A percentile compares a stretch with the other conserved stretches of the same genome.
These are phyloP conservation scores for Anthoceros angustus DNA, from an alignment of 225 moss, liverwort and hornwort species.

Conservation along the genomic window DNA sequence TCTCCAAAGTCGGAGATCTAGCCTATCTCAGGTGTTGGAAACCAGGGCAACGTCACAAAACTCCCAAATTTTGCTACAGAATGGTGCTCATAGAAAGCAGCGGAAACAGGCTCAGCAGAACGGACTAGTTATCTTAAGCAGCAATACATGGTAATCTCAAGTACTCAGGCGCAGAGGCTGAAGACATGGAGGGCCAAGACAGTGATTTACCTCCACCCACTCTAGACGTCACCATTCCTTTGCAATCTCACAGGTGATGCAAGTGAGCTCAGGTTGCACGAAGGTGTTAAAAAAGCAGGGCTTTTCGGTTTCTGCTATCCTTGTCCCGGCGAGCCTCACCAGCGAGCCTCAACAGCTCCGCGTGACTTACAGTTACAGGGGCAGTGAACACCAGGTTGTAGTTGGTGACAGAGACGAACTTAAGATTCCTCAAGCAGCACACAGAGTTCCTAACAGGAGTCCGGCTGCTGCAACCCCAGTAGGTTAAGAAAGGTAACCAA, in stretches of 20 bases:
- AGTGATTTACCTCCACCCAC: conserved; percentile 70
- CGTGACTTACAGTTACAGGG: conserved; percentile 53
- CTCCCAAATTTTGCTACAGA: conserved; percentile 62
- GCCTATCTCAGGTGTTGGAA: conserved; percentile 67
- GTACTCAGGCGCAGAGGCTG: conserved; percentile 15
- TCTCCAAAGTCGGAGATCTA: conserved; percentile 63
- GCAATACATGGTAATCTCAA: conserved; percentile 70
- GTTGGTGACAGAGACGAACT: conserved; percentile 90
- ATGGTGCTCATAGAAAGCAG: conserved; percentile 81
- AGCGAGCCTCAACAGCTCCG: conserved; percentile 83
- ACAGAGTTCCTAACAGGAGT: conserved; percentile 36
- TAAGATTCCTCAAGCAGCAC: conserved; percentile 79
- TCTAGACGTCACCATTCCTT: conserved; percentile 73
- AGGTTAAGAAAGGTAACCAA: too few species aligned
- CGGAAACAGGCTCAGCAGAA: conserved; percentile 68
- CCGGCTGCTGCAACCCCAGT: conserved; percentile 24
- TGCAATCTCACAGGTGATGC: conserved; percentile 91
- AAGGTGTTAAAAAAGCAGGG: not conserved
- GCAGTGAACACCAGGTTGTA: conserved; percentile 61
- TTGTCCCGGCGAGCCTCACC: too few species aligned
- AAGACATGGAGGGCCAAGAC: conserved; percentile 31
- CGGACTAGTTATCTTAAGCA: conserved; percentile 71
- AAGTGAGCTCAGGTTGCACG: conserved; percentile 63
- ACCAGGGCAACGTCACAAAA: conserved; percentile 64
- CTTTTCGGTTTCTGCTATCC: conserved; percentile 99